A percentile compares a stretch with the other conserved stretches of the same genome.
These are phyloP conservation scores for Aspergillus persii DNA, from an alignment of 2,329 filamentous ascomycete genomes.

Conservation along the genomic window DNA sequence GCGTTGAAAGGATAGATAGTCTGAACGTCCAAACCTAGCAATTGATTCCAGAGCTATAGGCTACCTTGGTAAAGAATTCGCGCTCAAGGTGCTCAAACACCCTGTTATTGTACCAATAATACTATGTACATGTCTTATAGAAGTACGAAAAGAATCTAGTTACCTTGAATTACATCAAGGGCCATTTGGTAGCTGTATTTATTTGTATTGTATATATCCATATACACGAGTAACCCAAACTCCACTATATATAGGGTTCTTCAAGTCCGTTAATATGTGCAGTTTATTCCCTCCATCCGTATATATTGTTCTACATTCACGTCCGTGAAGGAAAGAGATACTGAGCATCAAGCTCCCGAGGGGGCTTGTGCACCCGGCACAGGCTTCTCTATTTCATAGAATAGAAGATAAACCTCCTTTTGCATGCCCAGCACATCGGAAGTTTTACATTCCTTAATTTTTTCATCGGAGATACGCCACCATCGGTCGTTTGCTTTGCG, in stretches of 20 bases:
- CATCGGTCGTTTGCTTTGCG: slow-evolving; percentile 70
- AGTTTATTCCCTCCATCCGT: background rate
- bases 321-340: background rate
- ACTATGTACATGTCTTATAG: background rate
- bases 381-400: slow-evolving; percentile 78
- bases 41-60: too few relatives aligned
- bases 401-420: slow-evolving; percentile 90
- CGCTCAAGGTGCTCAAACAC: too few relatives aligned
- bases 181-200: background rate
- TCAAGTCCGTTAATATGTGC: background rate
- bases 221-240: background rate
- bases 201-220: background rate
- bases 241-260: background rate
- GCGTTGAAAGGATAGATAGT: too few relatives aligned
- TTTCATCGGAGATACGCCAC: slow-evolving; percentile 98
- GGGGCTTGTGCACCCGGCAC: background rate
- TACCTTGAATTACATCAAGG: fast-evolving
- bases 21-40: too few relatives aligned
- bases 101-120: background rate
- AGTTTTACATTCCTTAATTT: slow-evolving; percentile 91
- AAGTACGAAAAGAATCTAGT: background rate
- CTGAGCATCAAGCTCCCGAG: background rate
- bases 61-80: too few relatives aligned
- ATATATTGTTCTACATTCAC: background rate
- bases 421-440: slow-evolving; percentile 90